phyloP scores from a whole-genome alignment of 2,329 filamentous ascomycete genomes.

The Keithomyces neogunnii region DNA sequence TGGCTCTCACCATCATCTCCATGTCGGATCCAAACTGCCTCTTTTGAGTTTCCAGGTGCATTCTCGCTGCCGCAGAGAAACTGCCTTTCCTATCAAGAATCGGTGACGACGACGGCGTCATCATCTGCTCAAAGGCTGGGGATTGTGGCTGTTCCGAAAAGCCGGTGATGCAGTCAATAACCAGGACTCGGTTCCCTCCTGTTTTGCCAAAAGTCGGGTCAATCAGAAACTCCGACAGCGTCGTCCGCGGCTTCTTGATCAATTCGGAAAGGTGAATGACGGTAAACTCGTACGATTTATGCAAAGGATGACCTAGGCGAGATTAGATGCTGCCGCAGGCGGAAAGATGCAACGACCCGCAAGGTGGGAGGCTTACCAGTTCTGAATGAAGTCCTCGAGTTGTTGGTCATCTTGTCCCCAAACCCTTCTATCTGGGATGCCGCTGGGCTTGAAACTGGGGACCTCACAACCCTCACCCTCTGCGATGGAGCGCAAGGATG shows the following conservation, averaged over 20 bases:
- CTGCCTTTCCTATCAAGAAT: conserved; percentile 25
- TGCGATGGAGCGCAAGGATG: conserved; percentile 54
- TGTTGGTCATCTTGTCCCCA: conserved; percentile 33
- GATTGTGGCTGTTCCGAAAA: conserved; percentile 39
- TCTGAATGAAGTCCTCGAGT: conserved; percentile 37
- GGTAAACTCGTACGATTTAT: conserved; percentile 54
- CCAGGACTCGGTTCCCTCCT: conserved; percentile 34
- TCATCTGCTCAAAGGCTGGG: conserved; percentile 32
- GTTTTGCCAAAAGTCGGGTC: conserved; percentile 23
- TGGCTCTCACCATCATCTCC: conserved; percentile 62
- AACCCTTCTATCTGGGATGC: conserved; percentile 49
- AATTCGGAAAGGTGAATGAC: conserved; percentile 51
- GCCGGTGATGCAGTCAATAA: conserved; percentile 56
- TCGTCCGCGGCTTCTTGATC: conserved; percentile 35
- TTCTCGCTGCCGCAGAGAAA: conserved; percentile 37
- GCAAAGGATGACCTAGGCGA: conserved; percentile 48
- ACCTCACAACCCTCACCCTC: conserved; percentile 49
- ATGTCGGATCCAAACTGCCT: conserved; percentile 55
- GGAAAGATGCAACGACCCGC: conserved; percentile 7
- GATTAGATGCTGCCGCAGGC: conserved; percentile 8
- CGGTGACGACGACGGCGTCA: conserved; percentile 18
- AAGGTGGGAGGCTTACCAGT: conserved; percentile 27
- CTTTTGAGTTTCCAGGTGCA: conserved; percentile 47
- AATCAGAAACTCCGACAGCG: conserved; percentile 38
- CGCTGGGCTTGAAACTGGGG: conserved; percentile 47